These are phyloP conservation scores for Phytophthora lateralis DNA, from an alignment of 352 stramenopile genomes.

Conservation along the genomic window DNA sequence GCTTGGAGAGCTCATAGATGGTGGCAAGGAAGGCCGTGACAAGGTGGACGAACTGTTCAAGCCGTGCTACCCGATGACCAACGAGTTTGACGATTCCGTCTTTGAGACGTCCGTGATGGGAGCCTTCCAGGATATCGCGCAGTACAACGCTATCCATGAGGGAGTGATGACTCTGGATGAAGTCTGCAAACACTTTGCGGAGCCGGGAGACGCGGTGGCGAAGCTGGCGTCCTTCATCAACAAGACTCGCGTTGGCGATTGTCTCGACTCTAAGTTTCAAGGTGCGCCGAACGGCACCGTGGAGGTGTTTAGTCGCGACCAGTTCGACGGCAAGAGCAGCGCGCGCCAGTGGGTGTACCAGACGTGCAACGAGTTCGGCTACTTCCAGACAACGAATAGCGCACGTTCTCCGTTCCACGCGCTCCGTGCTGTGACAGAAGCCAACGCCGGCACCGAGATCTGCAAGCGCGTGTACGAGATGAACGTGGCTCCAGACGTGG, in stretches of 20 bases:
- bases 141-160: slow-evolving; percentile 71
- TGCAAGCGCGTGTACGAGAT: slow-evolving; percentile 87
- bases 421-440: slow-evolving; percentile 71
- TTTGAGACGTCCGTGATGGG: slow-evolving; percentile 81
- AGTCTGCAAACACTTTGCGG: slow-evolving; percentile 64
- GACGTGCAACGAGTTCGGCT: slow-evolving; percentile 91
- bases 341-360: slow-evolving; percentile 88
- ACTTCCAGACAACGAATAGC: slow-evolving; percentile 82
- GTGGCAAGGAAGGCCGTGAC: slow-evolving; percentile 45
- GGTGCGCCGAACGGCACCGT: slow-evolving; percentile 66
- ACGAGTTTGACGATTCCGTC: slow-evolving; percentile 83
- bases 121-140: slow-evolving; percentile 77
- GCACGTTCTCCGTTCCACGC: slow-evolving; percentile 63
- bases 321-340: slow-evolving; percentile 74
- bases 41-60: slow-evolving; percentile 58
- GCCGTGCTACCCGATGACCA: slow-evolving; percentile 75
- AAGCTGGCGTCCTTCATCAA: slow-evolving; percentile 65
- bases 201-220: slow-evolving; percentile 40
- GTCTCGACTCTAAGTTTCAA: slow-evolving; percentile 84
- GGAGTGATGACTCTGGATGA: slow-evolving; percentile 59
- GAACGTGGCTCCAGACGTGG: slow-evolving; percentile 57
- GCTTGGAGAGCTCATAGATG: slow-evolving; percentile 63
- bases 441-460: slow-evolving; percentile 74
- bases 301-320: slow-evolving; percentile 59
- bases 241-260: slow-evolving; percentile 57